phyloP scores from a whole-genome alignment of 257 asterid genomes.

The Plectranthus barbatus region DNA sequence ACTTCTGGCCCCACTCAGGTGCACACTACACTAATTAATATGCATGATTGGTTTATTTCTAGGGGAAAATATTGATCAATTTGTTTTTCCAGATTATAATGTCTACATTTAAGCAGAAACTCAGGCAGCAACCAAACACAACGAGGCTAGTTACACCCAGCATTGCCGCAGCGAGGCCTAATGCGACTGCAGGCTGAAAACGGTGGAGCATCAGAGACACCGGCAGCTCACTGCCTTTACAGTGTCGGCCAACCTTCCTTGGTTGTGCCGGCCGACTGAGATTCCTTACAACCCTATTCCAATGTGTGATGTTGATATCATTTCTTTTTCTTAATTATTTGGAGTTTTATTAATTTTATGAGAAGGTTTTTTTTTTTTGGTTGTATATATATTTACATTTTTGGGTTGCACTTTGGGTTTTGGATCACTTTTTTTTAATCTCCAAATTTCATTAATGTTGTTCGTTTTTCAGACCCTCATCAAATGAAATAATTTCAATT shows the following conservation, averaged over 20 bases:
- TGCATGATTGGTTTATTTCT: no score
- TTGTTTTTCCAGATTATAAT: constrained; percentile 13
- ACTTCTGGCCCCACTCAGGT: constrained; percentile 30
- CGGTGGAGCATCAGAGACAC: neutral
- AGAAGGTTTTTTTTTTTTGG: no score
- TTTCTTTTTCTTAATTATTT: no score
- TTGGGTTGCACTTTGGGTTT: neutral
- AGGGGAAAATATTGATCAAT: no score
- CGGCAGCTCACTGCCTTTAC: neutral
- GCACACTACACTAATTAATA: neutral
- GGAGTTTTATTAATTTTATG: no score
- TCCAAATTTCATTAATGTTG: no score
- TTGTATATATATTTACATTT: no score
- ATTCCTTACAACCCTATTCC: neutral
- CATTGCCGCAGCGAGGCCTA: constrained; percentile 4
- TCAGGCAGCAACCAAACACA: no score
- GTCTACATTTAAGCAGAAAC: constrained; percentile 17
- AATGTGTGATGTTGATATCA: neutral
- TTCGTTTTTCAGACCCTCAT: no score
- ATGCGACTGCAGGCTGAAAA: neutral
- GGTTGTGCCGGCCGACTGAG: neutral
- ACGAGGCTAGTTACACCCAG: no score
- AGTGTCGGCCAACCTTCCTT: neutral
- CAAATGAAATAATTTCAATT: no score
- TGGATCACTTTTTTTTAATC: no score